Conservation (phyloP, 2,329 filamentous ascomycete species). For the Pyricularia pennisetigena region DNA sequence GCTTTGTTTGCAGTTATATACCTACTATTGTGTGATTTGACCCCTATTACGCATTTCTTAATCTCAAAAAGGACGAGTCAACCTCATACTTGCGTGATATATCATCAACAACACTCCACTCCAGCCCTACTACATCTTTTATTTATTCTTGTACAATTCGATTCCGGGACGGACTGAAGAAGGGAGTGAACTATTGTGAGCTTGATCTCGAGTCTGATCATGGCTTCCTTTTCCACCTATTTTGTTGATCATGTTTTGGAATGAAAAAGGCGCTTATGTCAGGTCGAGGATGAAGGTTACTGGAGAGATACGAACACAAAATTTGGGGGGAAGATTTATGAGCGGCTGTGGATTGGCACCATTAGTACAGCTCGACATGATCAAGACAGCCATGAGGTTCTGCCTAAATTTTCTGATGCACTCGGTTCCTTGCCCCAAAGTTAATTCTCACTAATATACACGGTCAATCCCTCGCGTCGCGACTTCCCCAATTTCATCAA, state of each 20-base stretch:
- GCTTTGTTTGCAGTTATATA: conserved; percentile 1
- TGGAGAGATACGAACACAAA: neutral
- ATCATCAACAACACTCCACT: neutral
- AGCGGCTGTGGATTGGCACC: neutral
- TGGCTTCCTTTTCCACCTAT: neutral
- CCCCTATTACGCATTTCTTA: neutral
- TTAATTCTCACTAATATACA: neutral
- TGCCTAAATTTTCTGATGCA: neutral
- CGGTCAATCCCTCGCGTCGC: neutral
- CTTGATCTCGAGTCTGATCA: neutral
- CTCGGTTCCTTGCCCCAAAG: neutral
- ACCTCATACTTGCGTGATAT: neutral
- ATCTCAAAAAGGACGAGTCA: neutral
- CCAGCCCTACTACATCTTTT: neutral
- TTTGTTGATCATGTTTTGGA: neutral
- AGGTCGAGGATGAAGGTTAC: neutral
- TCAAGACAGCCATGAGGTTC: neutral
- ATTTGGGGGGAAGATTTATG: neutral
- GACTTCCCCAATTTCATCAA: neutral
- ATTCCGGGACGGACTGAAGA: neutral
- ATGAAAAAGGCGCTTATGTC: neutral
- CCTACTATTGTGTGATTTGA: conserved; percentile 1
- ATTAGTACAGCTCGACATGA: neutral
- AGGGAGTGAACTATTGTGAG: neutral
- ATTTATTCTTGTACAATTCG: neutral